Evolutionary conservation across 352 stramenopile genomes (phyloP), one percentile per base, ranked within the genome.

Genomic region (Achlya hypogyna): DNA sequence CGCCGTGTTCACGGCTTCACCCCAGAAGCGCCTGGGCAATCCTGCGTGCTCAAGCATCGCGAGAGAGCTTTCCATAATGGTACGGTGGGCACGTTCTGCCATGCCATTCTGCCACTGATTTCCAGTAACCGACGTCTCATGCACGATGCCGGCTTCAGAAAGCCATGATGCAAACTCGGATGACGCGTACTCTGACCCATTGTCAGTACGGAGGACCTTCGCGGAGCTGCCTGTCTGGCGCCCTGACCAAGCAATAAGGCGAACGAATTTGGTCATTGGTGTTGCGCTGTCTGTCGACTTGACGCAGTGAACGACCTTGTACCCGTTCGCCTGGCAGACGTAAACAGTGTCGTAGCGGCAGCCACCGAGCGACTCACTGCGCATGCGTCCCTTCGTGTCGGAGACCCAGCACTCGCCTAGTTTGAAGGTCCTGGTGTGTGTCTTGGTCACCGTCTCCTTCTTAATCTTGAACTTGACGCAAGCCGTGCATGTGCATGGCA

Each of bases 281-380:
- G 18, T 6, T 16, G 12, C 71, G 20, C n/a, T n/a, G n/a, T n/a
- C n/a, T n/a, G n/a, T n/a, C n/a, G 69, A 27, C 34, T 64, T 69
- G 0, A 70, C 35, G 1, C 22, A 12, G 1, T 63, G 52, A 5
- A 52, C 71, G 5, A 59, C 28, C 6, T 59, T 68, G 35, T 47
- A n/a, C n/a, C n/a, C 64, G 42, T 74, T 51, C 45, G 74, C 67
- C n/a, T n/a, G n/a, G n/a, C n/a, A n/a, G 25, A 73, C 69, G 27
- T 71, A 74, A 0, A 51, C 70, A 0, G 76, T 40, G 0, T 72
- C 40, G 34, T 69, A 75, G 0, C 47, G 45, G 8, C 43, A 56
- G 54, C 54, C 56, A 5, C 54, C 54, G 27, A 53, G 47, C 34
- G 72, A 73, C 43, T 63, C 68, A 14, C 29, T 47, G 4, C 31